Evolutionary conservation across 345 rosid genomes (phyloP), one percentile per base, ranked within the genome.

Genomic region (Linum usitatissimum): DNA sequence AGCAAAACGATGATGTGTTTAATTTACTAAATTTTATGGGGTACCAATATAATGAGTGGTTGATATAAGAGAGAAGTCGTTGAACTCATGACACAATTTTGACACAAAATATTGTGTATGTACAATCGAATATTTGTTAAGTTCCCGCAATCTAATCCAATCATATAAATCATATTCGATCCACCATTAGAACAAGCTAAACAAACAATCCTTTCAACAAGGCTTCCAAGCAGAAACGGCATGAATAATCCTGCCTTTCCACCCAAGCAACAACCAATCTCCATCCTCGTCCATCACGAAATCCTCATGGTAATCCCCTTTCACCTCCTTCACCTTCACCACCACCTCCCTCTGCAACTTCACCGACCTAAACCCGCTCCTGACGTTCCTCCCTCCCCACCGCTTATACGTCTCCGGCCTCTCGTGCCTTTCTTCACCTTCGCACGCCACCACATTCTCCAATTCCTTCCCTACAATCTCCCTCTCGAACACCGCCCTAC

Each of bases 331-430:
- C 18, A 34, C 40, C 38, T 31, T 59, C 18, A 31, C 38, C 62
- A 59, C 6, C 18, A 34, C 9, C 34, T 59, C 62, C 20, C 15
- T 10, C 6, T 34, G 18, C 62, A 59, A 30, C 18, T n/a, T 39
- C 18, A 59, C 10, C 45, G 34, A 10, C 45, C 20, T 59, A 40
- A 59, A 59, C 45, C 62, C 62, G 6, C 15, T 20, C 45, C 62
- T 31, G 20, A 34, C 34, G 12, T 31, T 59, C 62, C 62, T 59
- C 7, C 10, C 48, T 18, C 31, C 31, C 63, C 49, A 56, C 58
- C 69, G 70, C 68, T 63, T 76, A 55, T 72, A 76, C 15, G 65
- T 76, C 66, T 76, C 77, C 1, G 80, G 75, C 73, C 77, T 66
- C 57, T 73, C 77, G 19, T 53, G 28, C 57, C 69, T 74, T 18